Evolutionary conservation across 2,329 filamentous ascomycete species (phyloP).

Genomic region (Gremmenia infestans): DNA sequence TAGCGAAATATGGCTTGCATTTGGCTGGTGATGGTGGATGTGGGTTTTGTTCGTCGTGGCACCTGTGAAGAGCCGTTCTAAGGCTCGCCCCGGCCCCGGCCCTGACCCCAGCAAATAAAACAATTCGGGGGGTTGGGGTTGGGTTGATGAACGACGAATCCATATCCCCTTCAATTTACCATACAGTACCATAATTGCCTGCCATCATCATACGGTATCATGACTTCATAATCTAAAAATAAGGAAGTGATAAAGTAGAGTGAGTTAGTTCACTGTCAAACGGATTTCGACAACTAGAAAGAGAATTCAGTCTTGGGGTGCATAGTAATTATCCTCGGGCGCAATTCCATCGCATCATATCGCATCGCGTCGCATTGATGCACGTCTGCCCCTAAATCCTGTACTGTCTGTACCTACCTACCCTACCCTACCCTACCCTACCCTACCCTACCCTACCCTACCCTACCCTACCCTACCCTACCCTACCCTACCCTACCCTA

Average conservation of each 20-base stretch:
- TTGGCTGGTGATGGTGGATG: neutral
- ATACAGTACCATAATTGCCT: neutral
- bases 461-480: too few species aligned
- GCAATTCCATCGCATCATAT: neutral
- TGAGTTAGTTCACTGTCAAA: neutral
- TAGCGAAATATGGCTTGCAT: too few species aligned
- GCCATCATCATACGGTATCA: neutral
- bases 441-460: too few species aligned
- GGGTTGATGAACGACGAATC: neutral
- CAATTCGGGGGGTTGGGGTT: neutral
- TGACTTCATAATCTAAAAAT: neutral
- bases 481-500: too few species aligned
- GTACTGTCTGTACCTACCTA: neutral
- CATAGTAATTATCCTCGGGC: too few species aligned
- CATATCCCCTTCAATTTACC: neutral
- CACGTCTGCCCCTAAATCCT: neutral
- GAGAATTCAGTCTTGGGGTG: neutral
- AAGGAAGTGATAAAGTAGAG: neutral
- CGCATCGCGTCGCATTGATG: neutral
- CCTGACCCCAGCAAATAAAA: neutral
- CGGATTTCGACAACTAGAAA: neutral
- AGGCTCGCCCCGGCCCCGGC: slow-evolving; percentile 1
- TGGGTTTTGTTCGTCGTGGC: neutral
- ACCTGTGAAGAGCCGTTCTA: neutral
- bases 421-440: too few species aligned